Evolutionary conservation across 116 monocot species (phyloP).

Genomic region (Trichopus zeylanicus): DNA sequence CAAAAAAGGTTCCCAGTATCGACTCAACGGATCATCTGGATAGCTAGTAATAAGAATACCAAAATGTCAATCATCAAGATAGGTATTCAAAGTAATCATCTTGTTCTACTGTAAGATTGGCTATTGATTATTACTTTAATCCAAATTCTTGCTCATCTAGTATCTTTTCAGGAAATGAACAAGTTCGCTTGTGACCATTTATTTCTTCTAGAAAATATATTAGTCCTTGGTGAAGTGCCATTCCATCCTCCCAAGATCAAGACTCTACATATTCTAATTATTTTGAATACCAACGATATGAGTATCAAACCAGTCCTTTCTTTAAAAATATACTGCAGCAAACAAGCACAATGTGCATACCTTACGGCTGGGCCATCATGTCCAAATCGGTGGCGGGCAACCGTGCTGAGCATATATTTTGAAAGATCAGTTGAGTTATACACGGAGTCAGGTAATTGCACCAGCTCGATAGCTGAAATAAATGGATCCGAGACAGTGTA

Average conservation of each 20-base stretch:
- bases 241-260: too few species aligned
- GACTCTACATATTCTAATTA: too few species aligned
- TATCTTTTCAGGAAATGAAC: too few species aligned
- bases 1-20: conserved; percentile 70
- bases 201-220: too few species aligned
- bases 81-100: not conserved
- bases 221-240: too few species aligned
- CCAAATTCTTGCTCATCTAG: too few species aligned
- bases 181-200: too few species aligned
- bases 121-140: too few species aligned
- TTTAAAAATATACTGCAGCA: too few species aligned
- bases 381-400: conserved; percentile 72
- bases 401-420: conserved; percentile 47
- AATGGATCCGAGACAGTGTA: conserved; percentile 54
- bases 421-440: conserved; percentile 65
- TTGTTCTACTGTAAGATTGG: too few species aligned
- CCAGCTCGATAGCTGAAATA: conserved; percentile 64
- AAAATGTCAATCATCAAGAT: conserved; percentile 8
- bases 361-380: conserved; percentile 31
- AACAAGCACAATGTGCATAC: too few species aligned
- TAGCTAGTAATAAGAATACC: conserved; percentile 44
- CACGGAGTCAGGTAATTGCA: conserved; percentile 58
- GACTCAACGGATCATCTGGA: conserved; percentile 90
- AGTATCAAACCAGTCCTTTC: not conserved
- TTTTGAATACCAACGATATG: not conserved